Evolutionary conservation across 1,139 yeast genomes (phyloP).

Genomic region (Spencermartinsiella ligniputridi): DNA sequence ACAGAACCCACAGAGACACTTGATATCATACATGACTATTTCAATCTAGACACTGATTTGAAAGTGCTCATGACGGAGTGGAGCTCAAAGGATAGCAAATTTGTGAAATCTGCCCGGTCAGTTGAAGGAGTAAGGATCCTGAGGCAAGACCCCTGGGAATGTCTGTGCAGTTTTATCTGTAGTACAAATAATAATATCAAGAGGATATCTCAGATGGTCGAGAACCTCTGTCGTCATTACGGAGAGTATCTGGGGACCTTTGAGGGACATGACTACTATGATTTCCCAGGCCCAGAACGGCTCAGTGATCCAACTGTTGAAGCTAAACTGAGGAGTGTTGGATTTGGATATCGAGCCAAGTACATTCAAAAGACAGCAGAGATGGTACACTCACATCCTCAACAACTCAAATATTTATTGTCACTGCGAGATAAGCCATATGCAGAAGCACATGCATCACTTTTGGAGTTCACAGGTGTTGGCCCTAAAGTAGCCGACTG

Average conservation of each 20-base stretch:
- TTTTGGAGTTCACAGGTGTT: constrained; percentile 75
- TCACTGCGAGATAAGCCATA: constrained; percentile 45
- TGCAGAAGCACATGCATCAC: constrained; percentile 56
- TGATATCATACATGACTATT: constrained; percentile 58
- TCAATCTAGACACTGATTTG: constrained; percentile 58
- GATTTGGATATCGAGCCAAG: constrained; percentile 92
- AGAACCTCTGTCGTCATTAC: constrained; percentile 63
- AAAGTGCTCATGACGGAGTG: constrained; percentile 55
- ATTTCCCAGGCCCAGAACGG: constrained; percentile 66
- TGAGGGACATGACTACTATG: constrained; percentile 56
- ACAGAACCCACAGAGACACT: constrained; percentile 34
- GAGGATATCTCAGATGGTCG: constrained; percentile 91
- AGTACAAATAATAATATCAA: constrained; percentile 95
- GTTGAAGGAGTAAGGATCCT: constrained; percentile 76
- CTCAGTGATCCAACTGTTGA: constrained; percentile 45
- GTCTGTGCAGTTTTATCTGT: constrained; percentile 82
- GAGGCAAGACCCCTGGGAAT: constrained; percentile 97
- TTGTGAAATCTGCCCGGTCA: constrained; percentile 35
- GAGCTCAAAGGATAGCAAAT: constrained; percentile 52
- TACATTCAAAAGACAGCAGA: constrained; percentile 77
- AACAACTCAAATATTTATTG: constrained; percentile 25
- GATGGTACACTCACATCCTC: constrained; percentile 34
- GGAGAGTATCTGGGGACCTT: constrained; percentile 58
- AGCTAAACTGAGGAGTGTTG: constrained; percentile 46
- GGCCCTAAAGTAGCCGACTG: constrained; percentile 99